phyloP scores from a whole-genome alignment of 768 basidiomycete species.

The Filobasidium wieringae region DNA sequence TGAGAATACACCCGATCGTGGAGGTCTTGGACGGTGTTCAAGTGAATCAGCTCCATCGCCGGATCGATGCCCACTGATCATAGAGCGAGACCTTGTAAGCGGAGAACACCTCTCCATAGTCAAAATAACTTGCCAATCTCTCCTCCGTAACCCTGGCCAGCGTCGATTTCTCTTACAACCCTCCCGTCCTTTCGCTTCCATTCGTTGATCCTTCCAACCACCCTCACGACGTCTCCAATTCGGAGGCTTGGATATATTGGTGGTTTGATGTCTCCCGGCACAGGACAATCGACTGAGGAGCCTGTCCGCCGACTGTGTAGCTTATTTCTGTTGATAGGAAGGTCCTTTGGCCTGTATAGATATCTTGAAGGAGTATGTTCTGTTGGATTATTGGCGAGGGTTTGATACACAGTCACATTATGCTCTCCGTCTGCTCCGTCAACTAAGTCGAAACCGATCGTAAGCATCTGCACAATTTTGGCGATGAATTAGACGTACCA shows the following conservation, averaged over 20 bases:
- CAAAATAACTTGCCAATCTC: background rate
- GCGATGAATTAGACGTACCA: background rate
- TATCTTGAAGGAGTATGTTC: background rate
- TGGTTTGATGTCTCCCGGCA: background rate
- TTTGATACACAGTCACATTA: background rate
- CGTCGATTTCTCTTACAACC: slow-evolving; percentile 1
- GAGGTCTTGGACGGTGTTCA: background rate
- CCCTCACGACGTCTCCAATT: slow-evolving; percentile 5
- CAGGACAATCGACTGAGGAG: background rate
- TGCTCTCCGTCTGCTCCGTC: slow-evolving; percentile 8
- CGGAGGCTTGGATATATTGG: background rate
- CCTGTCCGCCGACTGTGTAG: background rate
- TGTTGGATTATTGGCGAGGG: background rate
- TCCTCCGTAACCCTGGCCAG: background rate
- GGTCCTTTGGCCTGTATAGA: background rate
- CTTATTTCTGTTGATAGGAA: background rate
- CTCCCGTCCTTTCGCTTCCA: slow-evolving; percentile 8
- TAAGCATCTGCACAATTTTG: background rate
- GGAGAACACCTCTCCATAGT: background rate
- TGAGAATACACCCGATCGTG: background rate
- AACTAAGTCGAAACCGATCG: background rate
- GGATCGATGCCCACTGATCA: background rate
- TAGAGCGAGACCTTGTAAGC: no score
- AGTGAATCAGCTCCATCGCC: background rate
- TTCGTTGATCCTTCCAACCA: slow-evolving; percentile 9